Conservation (phyloP, 164 flowering plant species). For the Echeveria elegans region DNA sequence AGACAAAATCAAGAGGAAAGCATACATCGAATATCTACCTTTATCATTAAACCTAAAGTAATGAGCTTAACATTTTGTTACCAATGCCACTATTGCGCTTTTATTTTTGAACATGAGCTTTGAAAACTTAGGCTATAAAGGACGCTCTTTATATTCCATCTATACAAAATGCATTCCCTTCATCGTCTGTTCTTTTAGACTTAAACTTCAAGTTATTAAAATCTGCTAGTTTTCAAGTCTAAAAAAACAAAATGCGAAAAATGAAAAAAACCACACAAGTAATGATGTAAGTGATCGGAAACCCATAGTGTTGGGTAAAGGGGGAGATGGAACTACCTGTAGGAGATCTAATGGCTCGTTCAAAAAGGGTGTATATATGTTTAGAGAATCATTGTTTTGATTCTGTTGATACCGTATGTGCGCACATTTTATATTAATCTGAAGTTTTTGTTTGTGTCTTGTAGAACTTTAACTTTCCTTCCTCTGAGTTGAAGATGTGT, state of each 20-base stretch:
- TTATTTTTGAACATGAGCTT: too few species aligned
- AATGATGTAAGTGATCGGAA: background rate
- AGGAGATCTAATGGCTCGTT: background rate
- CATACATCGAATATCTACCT: background rate
- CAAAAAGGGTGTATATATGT: background rate
- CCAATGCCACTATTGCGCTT: background rate
- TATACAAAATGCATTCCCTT: too few species aligned
- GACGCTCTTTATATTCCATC: too few species aligned
- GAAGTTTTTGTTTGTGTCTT: background rate
- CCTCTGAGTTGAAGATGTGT: background rate
- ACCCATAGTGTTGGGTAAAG: constrained; percentile 6
- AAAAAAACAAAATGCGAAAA: too few species aligned
- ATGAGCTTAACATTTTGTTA: background rate
- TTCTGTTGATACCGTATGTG: background rate
- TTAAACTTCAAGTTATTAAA: too few species aligned
- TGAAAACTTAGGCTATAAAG: too few species aligned
- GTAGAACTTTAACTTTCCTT: background rate
- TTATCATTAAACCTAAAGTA: background rate
- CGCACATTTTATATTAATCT: background rate
- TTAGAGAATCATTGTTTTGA: background rate
- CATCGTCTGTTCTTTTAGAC: too few species aligned
- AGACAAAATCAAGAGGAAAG: background rate
- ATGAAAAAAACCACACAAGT: background rate
- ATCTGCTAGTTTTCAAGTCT: too few species aligned
- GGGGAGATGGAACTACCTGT: background rate